phyloP scores from a whole-genome alignment of 495 filamentous ascomycete genomes.

The Trichocladium uniseriatum region DNA sequence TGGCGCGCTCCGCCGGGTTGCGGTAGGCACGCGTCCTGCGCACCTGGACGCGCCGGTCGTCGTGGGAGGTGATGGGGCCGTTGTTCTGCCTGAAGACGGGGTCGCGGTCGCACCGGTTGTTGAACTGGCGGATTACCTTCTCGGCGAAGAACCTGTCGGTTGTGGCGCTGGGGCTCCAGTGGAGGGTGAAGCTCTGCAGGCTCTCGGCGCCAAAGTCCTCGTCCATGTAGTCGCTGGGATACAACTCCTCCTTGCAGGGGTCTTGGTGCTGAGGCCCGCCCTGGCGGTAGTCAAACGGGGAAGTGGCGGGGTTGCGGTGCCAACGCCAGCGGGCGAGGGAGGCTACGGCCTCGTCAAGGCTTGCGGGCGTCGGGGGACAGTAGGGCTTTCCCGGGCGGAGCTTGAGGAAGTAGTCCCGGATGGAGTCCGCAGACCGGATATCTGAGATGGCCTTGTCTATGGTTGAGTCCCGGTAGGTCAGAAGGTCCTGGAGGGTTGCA shows the following conservation, averaged over 20 bases:
- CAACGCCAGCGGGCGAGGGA: not conserved
- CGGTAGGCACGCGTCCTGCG: not conserved
- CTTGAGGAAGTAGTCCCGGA: not conserved
- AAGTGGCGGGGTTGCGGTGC: not conserved
- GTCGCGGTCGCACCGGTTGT: not conserved
- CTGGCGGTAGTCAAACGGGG: constrained; percentile 7
- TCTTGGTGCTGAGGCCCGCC: constrained; percentile 15
- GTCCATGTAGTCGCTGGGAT: not conserved
- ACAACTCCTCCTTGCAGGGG: not conserved
- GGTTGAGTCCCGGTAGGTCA: not conserved
- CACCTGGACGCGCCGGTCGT: not conserved
- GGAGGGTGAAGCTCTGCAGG: not conserved
- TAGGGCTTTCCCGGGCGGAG: not conserved
- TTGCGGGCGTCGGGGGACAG: not conserved
- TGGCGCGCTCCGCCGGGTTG: not conserved
- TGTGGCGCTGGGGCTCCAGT: not conserved
- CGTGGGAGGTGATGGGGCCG: not conserved
- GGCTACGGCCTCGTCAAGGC: not conserved
- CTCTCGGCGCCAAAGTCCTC: not conserved
- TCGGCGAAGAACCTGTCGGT: not conserved
- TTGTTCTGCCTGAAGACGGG: not conserved
- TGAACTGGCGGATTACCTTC: not conserved
- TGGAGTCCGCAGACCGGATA: not conserved
- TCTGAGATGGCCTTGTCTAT: not conserved
- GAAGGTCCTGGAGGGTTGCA: not conserved